These are phyloP conservation scores for Tagetes erecta DNA, from an alignment of 129 eudicot species.

Conservation along the genomic window DNA sequence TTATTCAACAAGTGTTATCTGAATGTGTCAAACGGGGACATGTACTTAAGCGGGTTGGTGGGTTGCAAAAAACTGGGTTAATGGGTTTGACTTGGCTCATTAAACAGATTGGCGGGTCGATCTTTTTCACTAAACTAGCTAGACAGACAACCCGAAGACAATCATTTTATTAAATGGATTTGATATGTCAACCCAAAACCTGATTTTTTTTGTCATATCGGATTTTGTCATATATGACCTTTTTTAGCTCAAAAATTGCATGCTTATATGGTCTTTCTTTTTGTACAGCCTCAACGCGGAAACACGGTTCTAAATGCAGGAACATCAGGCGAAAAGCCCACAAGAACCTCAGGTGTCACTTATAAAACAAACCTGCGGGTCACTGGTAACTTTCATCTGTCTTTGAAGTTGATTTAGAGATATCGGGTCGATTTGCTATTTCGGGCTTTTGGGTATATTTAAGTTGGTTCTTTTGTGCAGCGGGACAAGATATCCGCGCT, in stretches of 20 bases:
- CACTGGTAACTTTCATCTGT: not conserved
- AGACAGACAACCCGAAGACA: no score
- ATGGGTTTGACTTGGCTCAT: no score
- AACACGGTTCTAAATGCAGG: constrained; percentile 59
- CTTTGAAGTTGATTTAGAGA: constrained; percentile 8
- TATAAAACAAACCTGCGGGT: not conserved
- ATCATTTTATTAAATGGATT: no score
- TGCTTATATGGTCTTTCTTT: constrained; percentile 12
- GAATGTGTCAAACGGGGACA: no score
- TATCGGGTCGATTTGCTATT: not conserved
- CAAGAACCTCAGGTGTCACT: constrained; percentile 76
- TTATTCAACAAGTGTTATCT: not conserved
- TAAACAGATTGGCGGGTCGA: no score
- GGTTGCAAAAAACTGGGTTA: no score
- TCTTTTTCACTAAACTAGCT: no score
- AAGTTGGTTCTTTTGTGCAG: constrained; percentile 27
- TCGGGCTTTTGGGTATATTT: no score
- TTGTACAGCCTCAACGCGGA: constrained; percentile 58
- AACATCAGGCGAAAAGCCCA: constrained; percentile 80
- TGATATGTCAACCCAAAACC: no score
- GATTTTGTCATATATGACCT: not conserved
- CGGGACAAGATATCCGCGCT: constrained; percentile 80
- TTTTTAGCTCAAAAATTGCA: not conserved
- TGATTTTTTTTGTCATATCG: no score
- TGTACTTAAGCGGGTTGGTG: no score